Evolutionary conservation across 2,329 filamentous ascomycete genomes (phyloP).

Genomic region (Sordariomycetes sp.): DNA sequence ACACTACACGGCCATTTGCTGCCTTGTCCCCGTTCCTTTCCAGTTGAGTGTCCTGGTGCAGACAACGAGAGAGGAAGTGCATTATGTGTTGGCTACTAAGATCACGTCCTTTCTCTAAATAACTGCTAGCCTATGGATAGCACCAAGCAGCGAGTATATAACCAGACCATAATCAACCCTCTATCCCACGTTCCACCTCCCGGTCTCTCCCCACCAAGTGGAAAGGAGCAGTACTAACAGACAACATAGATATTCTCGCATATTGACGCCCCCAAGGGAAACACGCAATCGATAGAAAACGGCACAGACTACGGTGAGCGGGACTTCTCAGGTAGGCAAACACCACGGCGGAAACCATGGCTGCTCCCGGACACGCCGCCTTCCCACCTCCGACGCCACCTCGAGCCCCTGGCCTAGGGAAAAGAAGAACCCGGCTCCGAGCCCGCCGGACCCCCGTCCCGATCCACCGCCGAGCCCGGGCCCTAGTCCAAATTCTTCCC

Average conservation of each 20-base stretch:
- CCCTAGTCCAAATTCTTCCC: neutral
- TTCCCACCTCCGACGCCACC: neutral
- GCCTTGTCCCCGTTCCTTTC: no score
- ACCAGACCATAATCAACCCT: neutral
- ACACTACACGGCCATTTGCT: no score
- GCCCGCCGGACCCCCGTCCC: no score
- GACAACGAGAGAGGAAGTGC: neutral
- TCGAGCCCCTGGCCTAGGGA: neutral
- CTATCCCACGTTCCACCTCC: neutral
- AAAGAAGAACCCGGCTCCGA: neutral
- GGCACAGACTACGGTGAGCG: neutral
- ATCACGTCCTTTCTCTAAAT: neutral
- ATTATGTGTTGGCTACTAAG: neutral
- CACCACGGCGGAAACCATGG: neutral
- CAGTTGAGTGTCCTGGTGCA: no score
- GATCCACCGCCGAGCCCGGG: neutral
- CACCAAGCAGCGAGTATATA: neutral
- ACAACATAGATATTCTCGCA: neutral
- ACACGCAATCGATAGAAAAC: neutral
- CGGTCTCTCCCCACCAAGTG: neutral
- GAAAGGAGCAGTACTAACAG: neutral
- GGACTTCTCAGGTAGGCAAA: neutral
- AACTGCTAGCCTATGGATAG: neutral
- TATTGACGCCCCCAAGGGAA: neutral
- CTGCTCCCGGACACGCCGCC: neutral